Conservation (phyloP, 768 basidiomycete species). For the Mycena leptocephala region DNA sequence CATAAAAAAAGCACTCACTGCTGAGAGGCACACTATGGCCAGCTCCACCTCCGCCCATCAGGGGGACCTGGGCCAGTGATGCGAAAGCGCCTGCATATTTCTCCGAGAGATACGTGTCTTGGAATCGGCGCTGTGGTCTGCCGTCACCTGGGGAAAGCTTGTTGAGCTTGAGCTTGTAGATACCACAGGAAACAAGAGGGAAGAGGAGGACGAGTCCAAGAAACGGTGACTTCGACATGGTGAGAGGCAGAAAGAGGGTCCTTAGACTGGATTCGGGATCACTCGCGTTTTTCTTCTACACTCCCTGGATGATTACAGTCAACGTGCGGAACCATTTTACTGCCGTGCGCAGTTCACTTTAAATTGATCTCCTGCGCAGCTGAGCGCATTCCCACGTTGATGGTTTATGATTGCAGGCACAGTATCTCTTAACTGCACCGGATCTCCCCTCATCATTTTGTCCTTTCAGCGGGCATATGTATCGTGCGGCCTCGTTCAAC, state of each 20-base stretch:
- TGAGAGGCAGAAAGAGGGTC: too few species aligned
- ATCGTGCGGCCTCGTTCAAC: too few species aligned
- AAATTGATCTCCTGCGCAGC: too few species aligned
- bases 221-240: not conserved
- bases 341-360: too few species aligned
- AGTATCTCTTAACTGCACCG: not conserved
- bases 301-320: too few species aligned
- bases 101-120: slow-evolving; percentile 89
- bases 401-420: not conserved
- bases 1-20: slow-evolving; percentile 67
- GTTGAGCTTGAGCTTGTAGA: slow-evolving; percentile 92
- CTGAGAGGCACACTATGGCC: slow-evolving; percentile 92
- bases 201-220: slow-evolving; percentile 56
- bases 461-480: not conserved
- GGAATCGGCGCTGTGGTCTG: slow-evolving; percentile 77
- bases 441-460: not conserved
- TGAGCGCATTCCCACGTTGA: too few species aligned
- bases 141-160: slow-evolving; percentile 79
- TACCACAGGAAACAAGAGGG: slow-evolving; percentile 68
- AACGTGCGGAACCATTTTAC: too few species aligned
- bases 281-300: too few species aligned
- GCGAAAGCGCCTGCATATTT: slow-evolving; percentile 82
- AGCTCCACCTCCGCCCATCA: slow-evolving; percentile 85
- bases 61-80: slow-evolving; percentile 65
- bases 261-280: too few species aligned